phyloP scores from a whole-genome alignment of 306 rosid genomes.

The Prunus armeniaca region DNA sequence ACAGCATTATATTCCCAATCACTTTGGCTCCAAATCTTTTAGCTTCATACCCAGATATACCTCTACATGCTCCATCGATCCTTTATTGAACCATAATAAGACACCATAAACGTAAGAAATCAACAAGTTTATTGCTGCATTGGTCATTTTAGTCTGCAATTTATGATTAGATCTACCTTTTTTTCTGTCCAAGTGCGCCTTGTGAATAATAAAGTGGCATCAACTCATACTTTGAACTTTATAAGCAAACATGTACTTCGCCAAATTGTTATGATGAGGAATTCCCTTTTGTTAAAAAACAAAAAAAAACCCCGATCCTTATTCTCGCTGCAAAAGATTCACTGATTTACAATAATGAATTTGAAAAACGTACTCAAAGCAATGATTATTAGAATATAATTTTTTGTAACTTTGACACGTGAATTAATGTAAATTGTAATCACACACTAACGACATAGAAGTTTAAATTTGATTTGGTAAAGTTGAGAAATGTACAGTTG shows the following conservation, averaged over 20 bases:
- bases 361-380: neutral
- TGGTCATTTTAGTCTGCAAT: no score
- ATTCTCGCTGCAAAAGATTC: neutral
- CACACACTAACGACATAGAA: conserved; percentile 30
- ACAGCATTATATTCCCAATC: no score
- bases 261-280: neutral
- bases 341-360: conserved; percentile 1
- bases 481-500: conserved; percentile 8
- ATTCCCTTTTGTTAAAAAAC: neutral
- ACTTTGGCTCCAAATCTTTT: no score
- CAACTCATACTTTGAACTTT: neutral
- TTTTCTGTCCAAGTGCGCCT: no score
- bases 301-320: neutral
- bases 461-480: conserved; percentile 32
- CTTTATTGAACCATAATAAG: no score
- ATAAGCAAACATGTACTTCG: neutral
- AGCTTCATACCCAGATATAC: no score
- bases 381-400: conserved; percentile 32
- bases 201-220: neutral
- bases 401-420: conserved; percentile 25
- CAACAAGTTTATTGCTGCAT: no score
- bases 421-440: neutral
- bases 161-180: no score
- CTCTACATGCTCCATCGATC: no score
- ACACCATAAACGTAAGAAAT: no score